phyloP scores from a whole-genome alignment of 495 filamentous ascomycete genomes.

The Tuber indicum region DNA sequence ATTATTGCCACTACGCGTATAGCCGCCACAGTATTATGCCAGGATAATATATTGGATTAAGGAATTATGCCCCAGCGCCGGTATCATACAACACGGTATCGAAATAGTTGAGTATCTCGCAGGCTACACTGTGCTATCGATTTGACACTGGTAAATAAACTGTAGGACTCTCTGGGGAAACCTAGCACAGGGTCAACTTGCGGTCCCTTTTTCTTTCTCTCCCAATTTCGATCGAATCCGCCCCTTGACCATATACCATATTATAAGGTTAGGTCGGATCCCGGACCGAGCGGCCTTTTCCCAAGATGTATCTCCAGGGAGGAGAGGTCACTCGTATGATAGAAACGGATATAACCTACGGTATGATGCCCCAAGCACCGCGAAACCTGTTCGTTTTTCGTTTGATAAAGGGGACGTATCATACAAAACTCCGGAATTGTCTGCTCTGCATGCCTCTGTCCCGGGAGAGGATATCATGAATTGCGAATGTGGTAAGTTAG shows the following conservation, averaged over 20 bases:
- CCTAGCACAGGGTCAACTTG: background rate
- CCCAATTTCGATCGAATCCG: background rate
- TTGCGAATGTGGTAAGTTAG: too few species aligned
- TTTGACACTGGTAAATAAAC: background rate
- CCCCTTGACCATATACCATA: too few species aligned
- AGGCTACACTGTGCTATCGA: background rate
- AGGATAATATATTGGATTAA: too few species aligned
- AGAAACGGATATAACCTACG: too few species aligned
- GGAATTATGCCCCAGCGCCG: background rate
- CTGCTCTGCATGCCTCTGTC: too few species aligned
- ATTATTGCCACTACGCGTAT: background rate
- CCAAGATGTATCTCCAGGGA: too few species aligned
- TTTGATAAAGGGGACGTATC: too few species aligned
- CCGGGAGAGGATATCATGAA: too few species aligned
- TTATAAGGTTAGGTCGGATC: background rate
- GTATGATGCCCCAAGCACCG: too few species aligned
- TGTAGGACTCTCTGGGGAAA: background rate
- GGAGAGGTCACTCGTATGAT: too few species aligned
- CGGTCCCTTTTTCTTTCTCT: background rate
- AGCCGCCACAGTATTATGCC: background rate
- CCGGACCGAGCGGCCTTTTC: background rate
- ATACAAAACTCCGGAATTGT: too few species aligned
- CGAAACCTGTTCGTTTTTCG: too few species aligned
- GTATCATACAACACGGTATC: background rate
- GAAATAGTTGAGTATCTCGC: background rate